A percentile compares a stretch with the other conserved stretches of the same genome.
These are phyloP conservation scores for Dujonia santamariae DNA, from an alignment of 1,139 yeast genomes.

Conservation along the genomic window DNA sequence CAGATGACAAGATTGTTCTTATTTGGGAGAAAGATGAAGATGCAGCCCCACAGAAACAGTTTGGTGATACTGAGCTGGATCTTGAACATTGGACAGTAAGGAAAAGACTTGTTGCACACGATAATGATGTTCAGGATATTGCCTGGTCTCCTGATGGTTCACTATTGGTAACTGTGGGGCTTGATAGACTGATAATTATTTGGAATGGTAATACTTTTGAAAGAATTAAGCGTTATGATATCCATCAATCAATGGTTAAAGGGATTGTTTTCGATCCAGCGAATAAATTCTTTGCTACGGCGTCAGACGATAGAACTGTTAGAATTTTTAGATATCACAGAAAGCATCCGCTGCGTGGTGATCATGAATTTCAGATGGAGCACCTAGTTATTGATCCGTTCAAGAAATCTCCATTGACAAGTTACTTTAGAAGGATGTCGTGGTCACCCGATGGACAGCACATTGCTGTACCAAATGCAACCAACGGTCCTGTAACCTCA, in stretches of 20 bases:
- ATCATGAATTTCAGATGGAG: constrained; percentile 82
- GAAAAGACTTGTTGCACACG: constrained; percentile 90
- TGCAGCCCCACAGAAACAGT: constrained; percentile 36
- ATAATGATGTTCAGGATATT: constrained; percentile 93
- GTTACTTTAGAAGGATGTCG: constrained; percentile 85
- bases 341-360: constrained; percentile 34
- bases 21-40: constrained; percentile 92
- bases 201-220: constrained; percentile 96
- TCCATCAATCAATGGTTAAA: constrained; percentile 93
- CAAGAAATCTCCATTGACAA: constrained; percentile 82
- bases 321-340: constrained; percentile 83
- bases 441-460: constrained; percentile 99
- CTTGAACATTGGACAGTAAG: constrained; percentile 92
- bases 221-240: constrained; percentile 80
- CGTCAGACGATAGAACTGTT: constrained; percentile 91
- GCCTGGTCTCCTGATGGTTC: constrained; percentile 98
- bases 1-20: constrained; percentile 87
- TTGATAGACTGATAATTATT: constrained; percentile 85
- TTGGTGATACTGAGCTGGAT: constrained; percentile 58
- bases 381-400: constrained; percentile 82
- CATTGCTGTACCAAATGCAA: constrained; percentile 94
- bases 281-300: constrained; percentile 93
- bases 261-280: constrained; percentile 98
- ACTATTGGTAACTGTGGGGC: constrained; percentile 86
- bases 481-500: constrained; percentile 92